Evolutionary conservation across 2,329 filamentous ascomycete species (phyloP), one percentile per base, ranked within the genome.

Genomic region (Apiospora phragmitis): DNA sequence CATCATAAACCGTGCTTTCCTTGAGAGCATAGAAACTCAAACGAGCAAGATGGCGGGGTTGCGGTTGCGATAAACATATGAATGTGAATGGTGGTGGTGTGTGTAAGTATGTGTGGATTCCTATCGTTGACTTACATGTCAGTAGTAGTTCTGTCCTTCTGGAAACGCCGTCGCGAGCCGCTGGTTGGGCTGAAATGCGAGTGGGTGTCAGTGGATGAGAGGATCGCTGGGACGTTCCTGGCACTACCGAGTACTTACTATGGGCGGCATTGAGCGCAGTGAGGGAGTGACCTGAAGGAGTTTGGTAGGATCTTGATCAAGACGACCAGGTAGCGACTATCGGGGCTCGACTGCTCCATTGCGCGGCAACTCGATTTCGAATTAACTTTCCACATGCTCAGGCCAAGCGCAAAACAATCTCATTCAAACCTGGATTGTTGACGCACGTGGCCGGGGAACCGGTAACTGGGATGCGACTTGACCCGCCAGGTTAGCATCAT

Each of bases 381-480:
- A 62, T 62, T n/a, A 38, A 38, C 55, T 62, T 62, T 62, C 32
- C 55, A 62, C 55, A 62, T 62, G 55, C 32, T n/a, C 55, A 62
- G 32, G 18, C 12, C 55, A n/a, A 62, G 29, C 5, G 51, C 16
- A 12, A n/a, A 62, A 62, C 55, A 62, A 62, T 62, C 55, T 38
- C 55, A 62, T 24, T 38, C 18, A 35, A 5, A 62, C 32, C 55
- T 14, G 51, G 51, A 8, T 59, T 59, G 18, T 59, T 26, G 51
- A 38, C 32, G 55, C 55, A 62, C 32, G 55, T 62, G 55, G 55
- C 55, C 21, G 29, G 55, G 29, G 55, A 35, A 62, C 21, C 38
- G 18, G 55, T n/a, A 62, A 38, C 32, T 62, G 38, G 38, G 55
- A 32, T 32, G 55, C 32, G 32, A 35, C 32, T 38, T 38, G 55